Evolutionary conservation across 2,329 filamentous ascomycete genomes (phyloP), one percentile per base, ranked within the genome.

Genomic region (Colletotrichum acutatum): DNA sequence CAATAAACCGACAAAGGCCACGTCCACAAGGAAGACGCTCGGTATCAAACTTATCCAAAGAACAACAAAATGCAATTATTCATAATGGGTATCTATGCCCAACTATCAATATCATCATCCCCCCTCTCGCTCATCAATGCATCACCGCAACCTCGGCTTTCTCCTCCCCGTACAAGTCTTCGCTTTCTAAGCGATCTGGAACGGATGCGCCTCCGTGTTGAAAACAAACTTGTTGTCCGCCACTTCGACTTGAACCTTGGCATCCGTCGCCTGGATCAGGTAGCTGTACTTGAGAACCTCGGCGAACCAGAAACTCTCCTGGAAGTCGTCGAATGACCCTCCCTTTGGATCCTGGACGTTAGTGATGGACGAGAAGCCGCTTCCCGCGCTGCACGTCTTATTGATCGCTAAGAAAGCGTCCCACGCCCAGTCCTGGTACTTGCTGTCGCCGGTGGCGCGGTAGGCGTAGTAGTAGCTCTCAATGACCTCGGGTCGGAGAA

Each of bases 401-500:
- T 91, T 92, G 79, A 97, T 92, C 30, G 87, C 87, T 46, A 88
- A 78, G 81, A 96, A 97, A 0, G 91, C 94, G 53, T 92, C 89
- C 94, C 94, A 97, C 5, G 93, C 92, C 92, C 93, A 95, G 72
- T 96, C 92, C 80, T 94, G 93, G 82, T 95, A 97, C 83, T 90
- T 93, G 37, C 84, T 76, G 73, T 96, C 88, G 4, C 92, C 92
- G 0, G 95, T 97, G 0, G 92, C 89, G 63, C 94, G 91, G 85
- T 94, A 97, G 2, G 95, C 94, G 81, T 97, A 97, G 86, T 97
- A 97, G 81, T 92, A 92, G 76, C 90, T 93, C 84, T 97, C 95
- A 42, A 97, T 88, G 4, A 95, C 94, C 82, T 97, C 95, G 0
- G 94, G 93, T 0, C 95, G 89, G 34, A 97, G 88, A 9, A 92